Conservation (phyloP, 2,329 filamentous ascomycete genomes). For the Onygenales sp. region DNA sequence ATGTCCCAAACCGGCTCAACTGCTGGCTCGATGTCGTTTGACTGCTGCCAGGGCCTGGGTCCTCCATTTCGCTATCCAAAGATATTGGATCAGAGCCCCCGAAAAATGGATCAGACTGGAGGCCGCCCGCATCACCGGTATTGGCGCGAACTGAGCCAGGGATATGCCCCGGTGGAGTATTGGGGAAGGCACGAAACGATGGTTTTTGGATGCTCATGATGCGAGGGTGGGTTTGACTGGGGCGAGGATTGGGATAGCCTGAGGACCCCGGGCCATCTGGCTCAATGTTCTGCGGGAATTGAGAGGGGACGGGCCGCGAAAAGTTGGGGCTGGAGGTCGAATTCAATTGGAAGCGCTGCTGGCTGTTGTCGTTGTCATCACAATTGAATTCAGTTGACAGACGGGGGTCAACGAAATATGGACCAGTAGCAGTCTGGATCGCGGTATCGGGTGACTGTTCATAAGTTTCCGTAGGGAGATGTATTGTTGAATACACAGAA, state of each 20-base stretch:
- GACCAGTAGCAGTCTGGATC: too few species aligned
- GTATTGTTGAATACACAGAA: neutral
- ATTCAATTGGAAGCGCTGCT: neutral
- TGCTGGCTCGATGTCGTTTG: conserved; percentile 11
- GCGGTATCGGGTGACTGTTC: neutral
- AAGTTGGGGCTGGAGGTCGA: conserved; percentile 8
- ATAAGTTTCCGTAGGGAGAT: neutral
- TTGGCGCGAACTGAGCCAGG: neutral
- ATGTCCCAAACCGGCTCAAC: conserved; percentile 6
- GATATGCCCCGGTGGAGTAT: neutral
- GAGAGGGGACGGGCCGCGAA: conserved; percentile 4
- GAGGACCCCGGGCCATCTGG: neutral
- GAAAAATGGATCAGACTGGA: neutral
- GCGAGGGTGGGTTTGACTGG: neutral
- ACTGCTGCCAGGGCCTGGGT: conserved; percentile 10
- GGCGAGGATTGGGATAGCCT: neutral
- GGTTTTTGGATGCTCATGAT: neutral
- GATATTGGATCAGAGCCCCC: neutral
- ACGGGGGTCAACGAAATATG: neutral
- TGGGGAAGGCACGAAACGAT: too few species aligned
- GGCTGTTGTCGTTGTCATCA: neutral
- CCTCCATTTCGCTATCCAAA: neutral
- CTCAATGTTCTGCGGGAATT: neutral
- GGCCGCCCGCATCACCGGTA: neutral
- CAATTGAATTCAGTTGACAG: neutral